Evolutionary conservation across 768 basidiomycete genomes (phyloP).

Genomic region (Rubroboletus satanas): DNA sequence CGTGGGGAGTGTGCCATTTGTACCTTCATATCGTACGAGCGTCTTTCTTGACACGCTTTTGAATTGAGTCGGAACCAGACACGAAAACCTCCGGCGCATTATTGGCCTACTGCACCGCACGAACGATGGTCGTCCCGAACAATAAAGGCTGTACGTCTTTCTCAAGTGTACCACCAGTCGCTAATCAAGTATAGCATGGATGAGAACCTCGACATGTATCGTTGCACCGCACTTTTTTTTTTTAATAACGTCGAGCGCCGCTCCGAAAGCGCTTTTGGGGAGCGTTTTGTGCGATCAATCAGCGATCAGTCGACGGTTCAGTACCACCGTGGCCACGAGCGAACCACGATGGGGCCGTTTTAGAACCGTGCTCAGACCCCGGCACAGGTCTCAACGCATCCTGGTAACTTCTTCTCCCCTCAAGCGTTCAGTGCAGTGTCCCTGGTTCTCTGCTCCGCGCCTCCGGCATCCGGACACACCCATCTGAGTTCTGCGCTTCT

Average conservation of each 20-base stretch:
- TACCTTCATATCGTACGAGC: background rate
- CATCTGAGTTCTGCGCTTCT: background rate
- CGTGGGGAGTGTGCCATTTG: background rate
- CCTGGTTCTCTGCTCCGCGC: slow-evolving; percentile 1
- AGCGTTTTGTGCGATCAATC: slow-evolving; percentile 10
- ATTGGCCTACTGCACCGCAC: slow-evolving; percentile 3
- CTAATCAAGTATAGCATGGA: background rate
- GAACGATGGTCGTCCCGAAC: background rate
- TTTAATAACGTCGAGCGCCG: too few relatives aligned
- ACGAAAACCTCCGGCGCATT: background rate
- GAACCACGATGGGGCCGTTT: slow-evolving; percentile 6
- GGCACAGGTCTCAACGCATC: slow-evolving; percentile 4
- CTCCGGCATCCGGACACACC: background rate
- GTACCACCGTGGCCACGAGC: slow-evolving; percentile 13
- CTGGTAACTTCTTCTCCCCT: slow-evolving; percentile 2
- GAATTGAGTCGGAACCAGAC: background rate
- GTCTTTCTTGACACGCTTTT: background rate
- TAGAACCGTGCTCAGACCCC: background rate
- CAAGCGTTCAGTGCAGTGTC: slow-evolving; percentile 19
- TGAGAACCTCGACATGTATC: background rate
- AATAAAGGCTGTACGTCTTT: slow-evolving; percentile 8
- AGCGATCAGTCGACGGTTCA: slow-evolving; percentile 7
- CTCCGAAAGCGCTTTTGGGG: background rate
- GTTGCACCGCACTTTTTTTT: background rate
- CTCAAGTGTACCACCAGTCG: background rate